These are phyloP conservation scores for Sporothrix euskadiensis DNA, from an alignment of 2,329 filamentous ascomycete genomes.

Conservation along the genomic window DNA sequence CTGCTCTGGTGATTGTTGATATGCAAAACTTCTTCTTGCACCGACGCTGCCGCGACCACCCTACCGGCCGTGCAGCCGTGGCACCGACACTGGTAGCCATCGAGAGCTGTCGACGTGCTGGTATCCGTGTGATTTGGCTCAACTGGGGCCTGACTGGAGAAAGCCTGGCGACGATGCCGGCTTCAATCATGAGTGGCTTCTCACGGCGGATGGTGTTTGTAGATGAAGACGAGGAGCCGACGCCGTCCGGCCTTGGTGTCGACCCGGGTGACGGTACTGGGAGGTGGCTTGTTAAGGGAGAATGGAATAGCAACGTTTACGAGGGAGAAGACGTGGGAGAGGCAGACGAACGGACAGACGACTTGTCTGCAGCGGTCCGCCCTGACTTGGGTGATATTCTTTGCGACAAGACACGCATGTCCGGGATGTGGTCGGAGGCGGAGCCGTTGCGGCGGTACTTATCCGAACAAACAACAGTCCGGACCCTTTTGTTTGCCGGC, in stretches of 20 bases:
- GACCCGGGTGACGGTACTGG: constrained; percentile 50
- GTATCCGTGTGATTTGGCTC: constrained; percentile 48
- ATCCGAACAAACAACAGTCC: constrained; percentile 39
- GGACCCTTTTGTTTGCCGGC: constrained; percentile 57
- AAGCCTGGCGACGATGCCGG: constrained; percentile 53
- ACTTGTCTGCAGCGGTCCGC: constrained; percentile 43
- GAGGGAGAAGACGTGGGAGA: constrained; percentile 28
- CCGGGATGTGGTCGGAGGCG: constrained; percentile 53
- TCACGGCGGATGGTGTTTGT: constrained; percentile 41
- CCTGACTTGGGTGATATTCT: constrained; percentile 47
- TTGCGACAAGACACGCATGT: constrained; percentile 60
- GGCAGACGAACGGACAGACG: constrained; percentile 33
- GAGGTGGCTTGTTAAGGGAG: constrained; percentile 51
- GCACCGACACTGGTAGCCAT: constrained; percentile 46
- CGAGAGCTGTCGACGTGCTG: constrained; percentile 49
- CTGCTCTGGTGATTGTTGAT: constrained; percentile 43
- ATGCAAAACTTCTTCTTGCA: constrained; percentile 60
- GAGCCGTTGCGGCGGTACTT: constrained; percentile 49
- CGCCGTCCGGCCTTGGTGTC: constrained; percentile 45
- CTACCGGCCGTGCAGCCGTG: constrained; percentile 45
- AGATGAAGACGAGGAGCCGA: constrained; percentile 16
- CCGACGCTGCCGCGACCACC: constrained; percentile 44
- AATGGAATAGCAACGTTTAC: constrained; percentile 59
- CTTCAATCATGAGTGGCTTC: constrained; percentile 51
- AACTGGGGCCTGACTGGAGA: constrained; percentile 59